Percentiles rank a stretch among this genome's conserved stretches.
Evolutionary conservation across 2,329 filamentous ascomycete species (phyloP).

Genomic region (Chaetomiaceae sp.): DNA sequence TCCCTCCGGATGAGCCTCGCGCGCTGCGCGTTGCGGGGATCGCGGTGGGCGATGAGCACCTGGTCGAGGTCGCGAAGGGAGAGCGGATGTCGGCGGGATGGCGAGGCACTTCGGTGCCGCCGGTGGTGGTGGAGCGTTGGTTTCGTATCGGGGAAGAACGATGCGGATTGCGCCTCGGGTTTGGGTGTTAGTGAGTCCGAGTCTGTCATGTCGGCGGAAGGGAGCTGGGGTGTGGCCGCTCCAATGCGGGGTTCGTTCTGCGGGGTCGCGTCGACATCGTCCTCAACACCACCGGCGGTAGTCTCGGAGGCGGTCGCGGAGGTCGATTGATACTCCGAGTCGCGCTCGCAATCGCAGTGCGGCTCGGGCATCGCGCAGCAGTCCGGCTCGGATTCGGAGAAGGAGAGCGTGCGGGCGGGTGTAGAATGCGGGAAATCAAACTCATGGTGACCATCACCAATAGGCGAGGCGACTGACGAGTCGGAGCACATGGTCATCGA

Average conservation of each 20-base stretch:
- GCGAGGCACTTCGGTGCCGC: constrained; percentile 32
- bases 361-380: constrained; percentile 34
- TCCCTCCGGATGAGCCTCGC: constrained; percentile 25
- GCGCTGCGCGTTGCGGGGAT: constrained; percentile 31
- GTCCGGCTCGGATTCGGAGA: constrained; percentile 48
- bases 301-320: constrained; percentile 18
- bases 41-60: constrained; percentile 26
- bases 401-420: constrained; percentile 47
- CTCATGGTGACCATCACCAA: constrained; percentile 34
- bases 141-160: constrained; percentile 28
- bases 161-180: constrained; percentile 22
- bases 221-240: constrained; percentile 3
- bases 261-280: background rate
- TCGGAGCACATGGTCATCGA: constrained; percentile 49
- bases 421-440: constrained; percentile 34
- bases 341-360: constrained; percentile 36
- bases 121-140: constrained; percentile 28
- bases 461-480: constrained; percentile 38
- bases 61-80: constrained; percentile 26
- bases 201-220: constrained; percentile 18
- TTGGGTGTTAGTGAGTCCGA: constrained; percentile 29
- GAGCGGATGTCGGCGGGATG: constrained; percentile 30
- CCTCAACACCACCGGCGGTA: constrained; percentile 11
- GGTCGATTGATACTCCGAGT: constrained; percentile 40
- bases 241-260: background rate